Evolutionary conservation across 345 rosid genomes (phyloP).

Genomic region (Euphorbia tirucalli): DNA sequence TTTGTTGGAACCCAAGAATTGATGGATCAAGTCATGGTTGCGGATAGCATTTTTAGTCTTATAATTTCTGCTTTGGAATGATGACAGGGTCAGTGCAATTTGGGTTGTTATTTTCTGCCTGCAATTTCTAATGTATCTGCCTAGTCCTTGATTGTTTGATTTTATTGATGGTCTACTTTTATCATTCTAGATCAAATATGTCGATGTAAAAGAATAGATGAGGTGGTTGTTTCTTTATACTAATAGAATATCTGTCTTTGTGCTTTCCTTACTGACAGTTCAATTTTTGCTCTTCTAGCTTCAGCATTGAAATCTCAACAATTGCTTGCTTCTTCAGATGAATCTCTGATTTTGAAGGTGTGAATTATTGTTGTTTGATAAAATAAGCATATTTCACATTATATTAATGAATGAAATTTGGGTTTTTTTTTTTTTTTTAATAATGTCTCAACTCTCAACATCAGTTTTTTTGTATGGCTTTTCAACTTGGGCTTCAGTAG

Average conservation of each 20-base stretch:
- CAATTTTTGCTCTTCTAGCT: conserved; percentile 41
- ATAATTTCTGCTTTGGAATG: background rate
- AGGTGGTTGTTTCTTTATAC: too few relatives aligned
- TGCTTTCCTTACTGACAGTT: background rate
- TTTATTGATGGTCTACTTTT: too few relatives aligned
- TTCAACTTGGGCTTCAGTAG: background rate
- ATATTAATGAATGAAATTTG: background rate
- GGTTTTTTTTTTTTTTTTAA: conserved; percentile 2
- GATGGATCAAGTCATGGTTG: too few relatives aligned
- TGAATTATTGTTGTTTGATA: conserved; percentile 4
- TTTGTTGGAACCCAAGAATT: too few relatives aligned
- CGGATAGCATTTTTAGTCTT: conserved; percentile 37
- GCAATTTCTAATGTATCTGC: background rate
- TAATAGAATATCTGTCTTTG: background rate
- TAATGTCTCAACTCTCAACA: conserved; percentile 11
- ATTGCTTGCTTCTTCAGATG: conserved; percentile 40
- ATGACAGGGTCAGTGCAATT: background rate
- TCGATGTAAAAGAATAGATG: too few relatives aligned
- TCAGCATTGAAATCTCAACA: conserved; percentile 52
- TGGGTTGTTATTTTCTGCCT: background rate
- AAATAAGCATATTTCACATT: background rate
- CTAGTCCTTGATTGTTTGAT: too few relatives aligned
- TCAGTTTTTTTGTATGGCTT: background rate
- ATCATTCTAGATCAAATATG: conserved; percentile 29
- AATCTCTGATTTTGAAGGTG: conserved; percentile 63